These are phyloP conservation scores for Xylariaceae sp. DNA, from an alignment of 2,329 filamentous ascomycete species.

Conservation along the genomic window DNA sequence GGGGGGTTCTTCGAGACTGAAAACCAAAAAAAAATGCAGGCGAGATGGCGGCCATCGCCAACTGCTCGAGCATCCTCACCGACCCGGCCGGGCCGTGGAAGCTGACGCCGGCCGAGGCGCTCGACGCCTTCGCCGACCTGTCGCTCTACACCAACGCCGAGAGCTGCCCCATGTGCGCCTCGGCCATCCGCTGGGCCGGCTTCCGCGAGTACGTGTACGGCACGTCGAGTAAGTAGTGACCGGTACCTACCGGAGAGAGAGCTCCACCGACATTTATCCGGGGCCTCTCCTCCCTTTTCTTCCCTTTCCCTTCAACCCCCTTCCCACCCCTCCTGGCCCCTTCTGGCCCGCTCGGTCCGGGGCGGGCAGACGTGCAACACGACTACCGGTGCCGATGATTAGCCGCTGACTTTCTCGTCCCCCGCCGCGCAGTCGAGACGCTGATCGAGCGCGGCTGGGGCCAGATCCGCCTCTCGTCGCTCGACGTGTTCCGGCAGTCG, in stretches of 20 bases:
- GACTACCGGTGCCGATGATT: too few species aligned
- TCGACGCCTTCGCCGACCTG: conserved; percentile 38
- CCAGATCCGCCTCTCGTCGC: conserved; percentile 39
- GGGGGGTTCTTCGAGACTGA: neutral
- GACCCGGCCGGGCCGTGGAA: conserved; percentile 36
- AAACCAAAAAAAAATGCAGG: too few species aligned
- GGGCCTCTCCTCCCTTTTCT: too few species aligned
- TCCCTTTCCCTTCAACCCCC: too few species aligned
- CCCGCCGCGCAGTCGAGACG: too few species aligned
- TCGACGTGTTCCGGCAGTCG: conserved; percentile 38
- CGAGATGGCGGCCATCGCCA: conserved; percentile 47
- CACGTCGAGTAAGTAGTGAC: too few species aligned
- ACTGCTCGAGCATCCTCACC: conserved; percentile 42
- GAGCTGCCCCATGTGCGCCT: conserved; percentile 51
- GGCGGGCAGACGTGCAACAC: too few species aligned
- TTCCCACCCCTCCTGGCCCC: too few species aligned
- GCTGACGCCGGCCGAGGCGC: conserved; percentile 31
- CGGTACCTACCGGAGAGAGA: too few species aligned
- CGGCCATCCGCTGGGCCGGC: conserved; percentile 47
- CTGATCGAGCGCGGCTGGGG: conserved; percentile 41
- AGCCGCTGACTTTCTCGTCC: too few species aligned
- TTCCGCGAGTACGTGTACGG: conserved; percentile 50
- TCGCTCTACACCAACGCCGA: conserved; percentile 50
- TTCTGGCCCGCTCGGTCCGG: too few species aligned
- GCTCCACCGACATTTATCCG: too few species aligned